Evolutionary conservation across 202 grass and related monocot genomes (phyloP).

Genomic region (Zizania palustris): DNA sequence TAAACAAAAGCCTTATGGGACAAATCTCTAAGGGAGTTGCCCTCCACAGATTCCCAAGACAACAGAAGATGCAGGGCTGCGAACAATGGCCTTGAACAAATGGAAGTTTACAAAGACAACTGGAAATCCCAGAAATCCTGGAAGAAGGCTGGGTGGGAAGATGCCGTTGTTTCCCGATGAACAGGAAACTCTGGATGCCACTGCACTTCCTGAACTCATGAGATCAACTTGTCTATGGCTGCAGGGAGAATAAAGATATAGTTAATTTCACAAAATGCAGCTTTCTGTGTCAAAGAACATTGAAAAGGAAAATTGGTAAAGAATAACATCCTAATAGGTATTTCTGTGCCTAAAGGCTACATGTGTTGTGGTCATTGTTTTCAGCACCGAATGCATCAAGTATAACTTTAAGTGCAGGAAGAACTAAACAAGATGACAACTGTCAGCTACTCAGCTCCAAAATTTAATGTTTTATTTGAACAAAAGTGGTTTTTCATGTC

Average conservation of each 20-base stretch:
- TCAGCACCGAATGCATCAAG: slow-evolving; percentile 1
- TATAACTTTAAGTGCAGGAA: not conserved
- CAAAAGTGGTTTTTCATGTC: not conserved
- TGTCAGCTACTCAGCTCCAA: not conserved
- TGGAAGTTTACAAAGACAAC: slow-evolving; percentile 81
- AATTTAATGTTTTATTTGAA: slow-evolving; percentile 8
- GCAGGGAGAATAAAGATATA: slow-evolving; percentile 28
- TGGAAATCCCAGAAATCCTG: slow-evolving; percentile 68
- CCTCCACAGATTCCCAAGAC: slow-evolving; percentile 53
- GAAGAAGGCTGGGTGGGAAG: slow-evolving; percentile 71
- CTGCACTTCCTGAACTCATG: slow-evolving; percentile 90
- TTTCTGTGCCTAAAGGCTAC: not conserved
- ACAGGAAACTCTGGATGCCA: slow-evolving; percentile 93
- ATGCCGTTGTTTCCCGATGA: slow-evolving; percentile 84
- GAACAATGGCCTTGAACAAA: slow-evolving; percentile 94
- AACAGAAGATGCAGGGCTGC: slow-evolving; percentile 85
- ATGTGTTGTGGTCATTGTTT: not conserved
- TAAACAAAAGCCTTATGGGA: slow-evolving; percentile 21
- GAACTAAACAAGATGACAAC: slow-evolving; percentile 14
- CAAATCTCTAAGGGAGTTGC: slow-evolving; percentile 51
- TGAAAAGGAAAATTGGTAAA: not conserved
- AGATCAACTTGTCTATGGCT: slow-evolving; percentile 84
- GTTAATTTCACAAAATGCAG: slow-evolving; percentile 29
- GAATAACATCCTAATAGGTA: not conserved
- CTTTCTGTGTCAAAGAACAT: slow-evolving; percentile 21